Conservation (phyloP, 805 yeast genomes). For the Pichia cabralensis region DNA sequence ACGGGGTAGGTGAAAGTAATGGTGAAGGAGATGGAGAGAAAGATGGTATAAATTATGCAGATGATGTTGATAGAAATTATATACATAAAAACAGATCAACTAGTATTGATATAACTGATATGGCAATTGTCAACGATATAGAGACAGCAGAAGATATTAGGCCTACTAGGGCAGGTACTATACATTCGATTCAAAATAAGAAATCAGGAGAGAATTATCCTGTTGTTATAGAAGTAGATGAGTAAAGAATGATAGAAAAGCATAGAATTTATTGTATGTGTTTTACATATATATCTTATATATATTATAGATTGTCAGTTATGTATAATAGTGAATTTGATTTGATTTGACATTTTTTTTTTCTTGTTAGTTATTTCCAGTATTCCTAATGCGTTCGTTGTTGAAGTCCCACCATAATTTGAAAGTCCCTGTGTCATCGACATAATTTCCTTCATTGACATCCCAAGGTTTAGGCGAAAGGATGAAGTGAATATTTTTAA, state of each 20-base stretch:
- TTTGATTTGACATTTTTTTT: too few relatives aligned
- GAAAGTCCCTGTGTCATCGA: constrained; percentile 40
- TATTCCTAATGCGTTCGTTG: constrained; percentile 22
- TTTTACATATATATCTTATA: too few relatives aligned
- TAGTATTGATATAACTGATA: neutral
- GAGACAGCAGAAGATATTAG: neutral
- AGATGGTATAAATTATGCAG: neutral
- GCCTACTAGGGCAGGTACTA: neutral
- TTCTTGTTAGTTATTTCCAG: too few relatives aligned
- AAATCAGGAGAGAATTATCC: too few relatives aligned
- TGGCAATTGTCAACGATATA: neutral
- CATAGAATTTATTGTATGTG: too few relatives aligned
- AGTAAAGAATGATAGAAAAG: too few relatives aligned
- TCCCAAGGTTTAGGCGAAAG: constrained; percentile 57
- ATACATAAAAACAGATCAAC: neutral
- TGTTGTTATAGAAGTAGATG: too few relatives aligned
- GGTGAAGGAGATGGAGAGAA: neutral
- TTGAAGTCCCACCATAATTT: constrained; percentile 40
- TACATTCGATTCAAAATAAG: too few relatives aligned
- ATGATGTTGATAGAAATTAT: neutral
- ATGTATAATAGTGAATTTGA: too few relatives aligned
- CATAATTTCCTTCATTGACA: constrained; percentile 18
- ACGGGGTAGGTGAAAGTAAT: neutral
- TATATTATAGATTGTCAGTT: too few relatives aligned
- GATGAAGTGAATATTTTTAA: constrained; percentile 50